Evolutionary conservation across 2,329 filamentous ascomycete species (phyloP).

Genomic region (Ceratocystiopsis brevicomis): DNA sequence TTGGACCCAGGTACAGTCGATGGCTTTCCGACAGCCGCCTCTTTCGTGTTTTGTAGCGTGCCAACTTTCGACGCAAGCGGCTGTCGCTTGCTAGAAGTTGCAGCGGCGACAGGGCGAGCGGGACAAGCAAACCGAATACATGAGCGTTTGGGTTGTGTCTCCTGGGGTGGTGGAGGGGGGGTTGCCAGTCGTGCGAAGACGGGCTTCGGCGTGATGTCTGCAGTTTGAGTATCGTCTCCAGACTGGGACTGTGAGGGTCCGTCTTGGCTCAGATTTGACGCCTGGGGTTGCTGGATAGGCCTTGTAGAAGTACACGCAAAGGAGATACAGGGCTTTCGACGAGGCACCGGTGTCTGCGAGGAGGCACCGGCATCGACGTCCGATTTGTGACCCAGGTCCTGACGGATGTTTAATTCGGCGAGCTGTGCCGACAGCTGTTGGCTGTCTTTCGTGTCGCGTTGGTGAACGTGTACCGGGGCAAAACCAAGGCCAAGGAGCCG

Average conservation of each 20-base stretch:
- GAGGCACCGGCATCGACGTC: slow-evolving; percentile 19
- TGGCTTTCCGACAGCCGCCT: slow-evolving; percentile 4
- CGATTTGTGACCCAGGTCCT: slow-evolving; percentile 18
- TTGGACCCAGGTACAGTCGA: slow-evolving; percentile 12
- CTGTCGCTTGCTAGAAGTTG: slow-evolving; percentile 14
- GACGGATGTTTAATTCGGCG: too few species aligned
- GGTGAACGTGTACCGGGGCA: neutral
- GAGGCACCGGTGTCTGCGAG: slow-evolving; percentile 31
- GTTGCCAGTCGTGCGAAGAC: slow-evolving; percentile 3
- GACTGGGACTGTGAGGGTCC: too few species aligned
- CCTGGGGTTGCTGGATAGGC: slow-evolving; percentile 17
- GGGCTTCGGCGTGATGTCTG: slow-evolving; percentile 3
- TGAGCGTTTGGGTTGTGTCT: slow-evolving; percentile 28
- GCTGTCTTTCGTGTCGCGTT: neutral
- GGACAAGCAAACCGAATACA: slow-evolving; percentile 63
- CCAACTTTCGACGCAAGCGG: slow-evolving; percentile 2
- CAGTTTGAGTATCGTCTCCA: too few species aligned
- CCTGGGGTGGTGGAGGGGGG: slow-evolving; percentile 13
- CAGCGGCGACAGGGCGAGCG: slow-evolving; percentile 28
- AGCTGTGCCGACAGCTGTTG: neutral
- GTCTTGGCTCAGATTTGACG: slow-evolving; percentile 14
- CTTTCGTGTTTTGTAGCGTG: slow-evolving; percentile 8
- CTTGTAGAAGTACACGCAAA: slow-evolving; percentile 62
- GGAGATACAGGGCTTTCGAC: slow-evolving; percentile 75
- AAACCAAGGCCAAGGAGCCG: slow-evolving; percentile 45